Base-by-base conservation (phyloP, 768 basidiomycete genomes). In the Cystobasidium onofrii region DNA sequence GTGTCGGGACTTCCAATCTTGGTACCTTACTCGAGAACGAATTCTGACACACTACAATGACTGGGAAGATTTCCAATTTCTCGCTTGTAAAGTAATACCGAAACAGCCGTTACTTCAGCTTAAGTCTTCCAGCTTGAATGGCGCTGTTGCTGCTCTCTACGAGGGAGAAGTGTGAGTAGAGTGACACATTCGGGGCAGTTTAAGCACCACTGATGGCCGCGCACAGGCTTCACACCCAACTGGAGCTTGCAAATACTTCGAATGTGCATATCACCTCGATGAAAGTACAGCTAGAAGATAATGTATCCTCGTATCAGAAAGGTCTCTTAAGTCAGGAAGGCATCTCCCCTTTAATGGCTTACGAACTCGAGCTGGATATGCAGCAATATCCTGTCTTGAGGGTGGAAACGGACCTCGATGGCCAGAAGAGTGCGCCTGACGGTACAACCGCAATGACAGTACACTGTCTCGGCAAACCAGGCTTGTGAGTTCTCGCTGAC, bases 61-160 rank as follows among this genome's bases (percentile, higher is more conserved):
- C 3, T 12, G 17, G 43, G 27, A 9, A 15, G 55, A 60, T 36
- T 55, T 74, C 2, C 73, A 64, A 15, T 78, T 76, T 43, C 94
- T 89, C 79, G 80, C 93, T 78, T 94, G 89, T 81, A 84, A 85
- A 43, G 91, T 97, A 23, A 87, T 95, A 23, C 88, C 89, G 0
- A 88, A 91, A 77, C 91, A 93, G 78, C 96, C 96, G 10, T 81
- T 93, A 36, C 83, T 98, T 69, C 87, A 91, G 75, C 89, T 99
- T 80, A 85, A 90, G 70, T 84, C 90, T 79, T 90, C 89, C 18
- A 91, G 90, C n/a, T 82, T 96, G 25, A 94, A 90, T 0, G 92
- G 96, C 77, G 92, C 92, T 0, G 92, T 94, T 0, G 83, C 97
- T 29, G 95, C 96, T 91, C 83, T 98, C 64, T 97, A 95, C 79